Evolutionary conservation across 495 filamentous ascomycete species (phyloP), one percentile per base, ranked within the genome.

Genomic region (Neurospora terricola): DNA sequence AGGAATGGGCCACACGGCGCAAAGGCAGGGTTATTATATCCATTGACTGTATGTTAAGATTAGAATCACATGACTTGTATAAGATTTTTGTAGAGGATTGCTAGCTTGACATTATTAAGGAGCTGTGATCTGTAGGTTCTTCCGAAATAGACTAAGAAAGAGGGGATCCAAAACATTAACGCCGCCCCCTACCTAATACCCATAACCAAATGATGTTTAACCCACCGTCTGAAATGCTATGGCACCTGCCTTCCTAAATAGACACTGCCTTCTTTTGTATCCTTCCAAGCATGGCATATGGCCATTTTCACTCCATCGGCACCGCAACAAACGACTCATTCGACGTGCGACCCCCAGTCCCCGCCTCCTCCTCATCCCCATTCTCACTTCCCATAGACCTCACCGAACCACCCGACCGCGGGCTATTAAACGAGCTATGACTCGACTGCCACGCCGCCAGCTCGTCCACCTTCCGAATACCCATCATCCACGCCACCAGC

Each of bases 401-500:
- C 54, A 62, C 54, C 54, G 54, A 62, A 3, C 54, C 54, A 18
- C 54, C 70, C 42, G 78, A 76, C 72, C 77, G 71, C 34, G 78
- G 76, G 45, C 77, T 80, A 18, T 77, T 80, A 18, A 34, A 62
- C 23, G 43, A 73, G 48, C 69, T 54, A 4, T 72, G 71, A 34
- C 79, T 78, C 36, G 77, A 76, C 39, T 84, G 77, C 83, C 84
- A 82, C 16, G 83, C 78, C 71, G 81, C 81, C 66, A 87, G 78
- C 76, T 85, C 78, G 71, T 84, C 83, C 5, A 87, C 88, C 69
- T 82, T 83, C 48, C 88, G 82, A 39, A 92, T 87, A 1, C 94
- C 92, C 87, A 97, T 88, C 93, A 98, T 97, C 91, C 92, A 93
- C 21, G 88, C 89, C 30, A 98, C 92, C 38, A 98, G 62, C 8